Conservation (phyloP, 345 rosid species). For the Linum trigynum region DNA sequence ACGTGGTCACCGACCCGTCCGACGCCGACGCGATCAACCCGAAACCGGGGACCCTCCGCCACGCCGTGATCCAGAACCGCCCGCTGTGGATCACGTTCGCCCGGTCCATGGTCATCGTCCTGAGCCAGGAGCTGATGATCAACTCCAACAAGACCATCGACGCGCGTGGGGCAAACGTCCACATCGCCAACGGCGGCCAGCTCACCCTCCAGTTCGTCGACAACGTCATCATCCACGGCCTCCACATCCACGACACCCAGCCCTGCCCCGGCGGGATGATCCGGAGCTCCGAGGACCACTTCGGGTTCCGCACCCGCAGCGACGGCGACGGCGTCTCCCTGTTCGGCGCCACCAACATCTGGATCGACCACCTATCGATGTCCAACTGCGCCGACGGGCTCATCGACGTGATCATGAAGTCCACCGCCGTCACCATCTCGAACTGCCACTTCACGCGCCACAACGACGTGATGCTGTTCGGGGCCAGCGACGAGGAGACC, state of each 20-base stretch:
- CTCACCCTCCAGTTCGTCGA: slow-evolving; percentile 15
- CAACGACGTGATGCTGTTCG: slow-evolving; percentile 34
- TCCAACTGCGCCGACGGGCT: slow-evolving; percentile 33
- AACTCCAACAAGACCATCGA: slow-evolving; percentile 22
- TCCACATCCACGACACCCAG: slow-evolving; percentile 13
- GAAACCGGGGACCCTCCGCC: slow-evolving; percentile 19
- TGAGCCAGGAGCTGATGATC: slow-evolving; percentile 16
- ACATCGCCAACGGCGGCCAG: slow-evolving; percentile 17
- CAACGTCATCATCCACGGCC: slow-evolving; percentile 24
- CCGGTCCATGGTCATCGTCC: slow-evolving; percentile 17
- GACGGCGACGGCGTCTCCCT: slow-evolving; percentile 41
- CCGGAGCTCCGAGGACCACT: slow-evolving; percentile 20
- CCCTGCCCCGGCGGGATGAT: slow-evolving; percentile 19
- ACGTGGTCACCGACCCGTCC: slow-evolving; percentile 12
- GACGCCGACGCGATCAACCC: slow-evolving; percentile 22
- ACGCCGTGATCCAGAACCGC: slow-evolving; percentile 20
- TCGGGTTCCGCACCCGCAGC: slow-evolving; percentile 16
- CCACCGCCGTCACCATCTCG: slow-evolving; percentile 40
- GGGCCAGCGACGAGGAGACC: slow-evolving; percentile 23
- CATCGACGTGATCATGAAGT: slow-evolving; percentile 29
- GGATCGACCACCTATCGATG: slow-evolving; percentile 40
- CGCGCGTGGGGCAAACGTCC: slow-evolving; percentile 19
- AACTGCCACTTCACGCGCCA: slow-evolving; percentile 36
- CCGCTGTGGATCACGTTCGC: background rate
- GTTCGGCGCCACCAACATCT: slow-evolving; percentile 25